A percentile compares a stretch with the other conserved stretches of the same genome.
Evolutionary conservation across 2,329 filamentous ascomycete species (phyloP).

Genomic region (Fusarium sp.): DNA sequence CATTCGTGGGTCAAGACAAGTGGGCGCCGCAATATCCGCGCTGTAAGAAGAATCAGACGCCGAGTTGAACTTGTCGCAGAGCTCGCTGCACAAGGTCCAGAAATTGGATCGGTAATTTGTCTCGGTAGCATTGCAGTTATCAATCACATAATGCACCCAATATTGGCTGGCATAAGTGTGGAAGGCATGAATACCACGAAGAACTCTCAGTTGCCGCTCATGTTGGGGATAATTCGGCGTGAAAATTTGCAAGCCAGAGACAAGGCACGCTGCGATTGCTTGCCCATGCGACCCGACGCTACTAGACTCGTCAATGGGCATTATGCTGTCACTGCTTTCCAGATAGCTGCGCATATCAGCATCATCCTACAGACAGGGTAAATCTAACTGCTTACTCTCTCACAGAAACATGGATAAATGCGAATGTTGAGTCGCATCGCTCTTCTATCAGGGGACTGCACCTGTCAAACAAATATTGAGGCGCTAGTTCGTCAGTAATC

Average conservation of each 20-base stretch:
- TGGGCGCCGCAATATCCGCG: not conserved
- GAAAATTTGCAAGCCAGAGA: not conserved
- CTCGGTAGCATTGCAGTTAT: not conserved
- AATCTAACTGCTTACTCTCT: not conserved
- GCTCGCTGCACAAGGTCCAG: not conserved
- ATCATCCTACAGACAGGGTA: not conserved
- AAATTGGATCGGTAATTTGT: fast-evolving
- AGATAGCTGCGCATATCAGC: not conserved
- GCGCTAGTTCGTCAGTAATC: not conserved
- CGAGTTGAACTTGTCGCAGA: not conserved
- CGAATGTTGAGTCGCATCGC: not conserved
- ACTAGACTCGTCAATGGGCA: not conserved
- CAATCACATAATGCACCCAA: not conserved
- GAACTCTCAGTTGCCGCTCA: not conserved
- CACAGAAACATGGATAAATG: not conserved
- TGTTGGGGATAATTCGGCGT: not conserved
- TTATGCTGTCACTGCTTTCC: not conserved
- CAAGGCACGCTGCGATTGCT: not conserved
- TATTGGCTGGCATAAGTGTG: not conserved
- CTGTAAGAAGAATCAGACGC: not conserved
- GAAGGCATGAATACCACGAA: not conserved
- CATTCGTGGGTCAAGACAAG: not conserved
- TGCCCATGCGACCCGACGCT: not conserved
- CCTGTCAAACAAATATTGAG: not conserved
- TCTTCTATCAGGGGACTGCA: not conserved